Percentiles rank a stretch among this genome's conserved stretches.
Evolutionary conservation across 1,284 basidiomycete genomes (phyloP).

Genomic region (Rhodofomes roseus): DNA sequence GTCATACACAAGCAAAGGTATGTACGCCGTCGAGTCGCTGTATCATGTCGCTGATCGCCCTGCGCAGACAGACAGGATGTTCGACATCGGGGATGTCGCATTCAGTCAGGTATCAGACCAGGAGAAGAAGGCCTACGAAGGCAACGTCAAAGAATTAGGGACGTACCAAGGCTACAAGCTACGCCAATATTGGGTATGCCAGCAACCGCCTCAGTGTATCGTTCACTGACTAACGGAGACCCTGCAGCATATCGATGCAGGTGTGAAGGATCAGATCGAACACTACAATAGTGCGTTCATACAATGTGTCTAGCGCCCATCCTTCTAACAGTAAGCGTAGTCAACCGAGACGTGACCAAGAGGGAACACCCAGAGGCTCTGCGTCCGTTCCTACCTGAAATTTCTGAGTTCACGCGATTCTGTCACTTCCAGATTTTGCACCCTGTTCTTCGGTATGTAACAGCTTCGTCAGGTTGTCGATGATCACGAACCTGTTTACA

Average conservation of each 20-base stretch:
- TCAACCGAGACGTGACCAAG: constrained; percentile 44
- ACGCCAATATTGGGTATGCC: constrained; percentile 23
- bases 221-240: background rate
- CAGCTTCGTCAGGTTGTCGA: no score
- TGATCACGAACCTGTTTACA: no score
- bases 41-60: background rate
- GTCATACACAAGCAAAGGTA: constrained; percentile 44
- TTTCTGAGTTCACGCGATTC: constrained; percentile 46
- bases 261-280: constrained; percentile 57
- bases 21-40: background rate
- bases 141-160: constrained; percentile 44
- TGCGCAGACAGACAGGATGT: constrained; percentile 40
- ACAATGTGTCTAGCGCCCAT: no score
- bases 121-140: constrained; percentile 53
- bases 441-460: constrained; percentile 48
- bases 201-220: no score
- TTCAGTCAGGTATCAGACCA: constrained; percentile 45
- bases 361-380: constrained; percentile 45
- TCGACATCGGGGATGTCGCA: constrained; percentile 57
- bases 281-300: constrained; percentile 47
- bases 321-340: constrained; percentile 26
- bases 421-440: constrained; percentile 50
- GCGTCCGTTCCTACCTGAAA: constrained; percentile 54
- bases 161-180: constrained; percentile 61
- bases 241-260: constrained; percentile 48